Evolutionary conservation across 306 rosid species (phyloP), one percentile per base, ranked within the genome.

Genomic region (Adenanthera pavonina): DNA sequence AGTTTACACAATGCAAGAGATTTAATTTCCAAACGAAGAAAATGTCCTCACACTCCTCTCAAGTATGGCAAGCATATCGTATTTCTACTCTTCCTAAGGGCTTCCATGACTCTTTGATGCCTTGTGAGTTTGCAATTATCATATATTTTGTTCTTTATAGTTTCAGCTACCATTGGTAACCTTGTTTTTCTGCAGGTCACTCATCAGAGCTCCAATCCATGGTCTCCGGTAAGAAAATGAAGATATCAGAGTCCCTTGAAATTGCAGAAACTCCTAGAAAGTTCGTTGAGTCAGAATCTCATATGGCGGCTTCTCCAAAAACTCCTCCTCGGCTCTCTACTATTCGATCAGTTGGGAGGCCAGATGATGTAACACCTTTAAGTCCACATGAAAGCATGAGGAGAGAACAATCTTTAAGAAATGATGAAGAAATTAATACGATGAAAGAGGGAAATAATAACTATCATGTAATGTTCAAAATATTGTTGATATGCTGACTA

Each of bases 1-100:
- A 80, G 85, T 78, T 80, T 91, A 84, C 20, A 17, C 17, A 85
- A 89, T 72, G 73, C 92, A 9, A 83, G 86, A 14, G 91, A 84
- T 76, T 81, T 91, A 88, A 83, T 89, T 80, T 79, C 81, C 46
- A 89, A 87, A 83, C 75, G 90, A 76, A 85, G 83, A 69, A 84
- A 84, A 82, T 59, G 81, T 89, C 79, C 81, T 74, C 70, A 3
- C 51, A 80, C 80, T 82, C 62, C 54, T 35, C 73, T 72, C 73
- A 88, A 46, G 85, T 64, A 49, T 78, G 85, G 90, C 83, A 56
- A 82, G 68, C 88, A 33, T 36, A 40, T 73, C 80, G 1, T 62
- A 48, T 75, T 75, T 52, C 79, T 60, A 75, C 15, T 25, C 88
- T 87, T 56, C 74, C 82, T 72, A 64, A 44, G 36, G 83, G 78